A percentile compares a stretch with the other conserved stretches of the same genome.
phyloP scores from a whole-genome alignment of 345 rosid genomes.

The Moricandia moricandioides region DNA sequence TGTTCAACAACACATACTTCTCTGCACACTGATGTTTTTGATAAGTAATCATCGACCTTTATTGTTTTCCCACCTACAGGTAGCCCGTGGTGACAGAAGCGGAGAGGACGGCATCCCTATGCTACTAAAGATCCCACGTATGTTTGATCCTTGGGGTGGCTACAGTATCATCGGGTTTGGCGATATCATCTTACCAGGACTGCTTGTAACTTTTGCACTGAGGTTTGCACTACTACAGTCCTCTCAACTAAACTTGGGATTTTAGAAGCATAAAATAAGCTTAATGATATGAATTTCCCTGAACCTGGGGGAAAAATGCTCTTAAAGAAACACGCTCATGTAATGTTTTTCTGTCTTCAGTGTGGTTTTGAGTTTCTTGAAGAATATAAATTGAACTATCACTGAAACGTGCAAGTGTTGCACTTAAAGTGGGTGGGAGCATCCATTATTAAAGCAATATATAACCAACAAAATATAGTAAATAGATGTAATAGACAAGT shows the following conservation, averaged over 20 bases:
- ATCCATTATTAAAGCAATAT: not conserved
- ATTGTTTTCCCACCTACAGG: slow-evolving; percentile 45
- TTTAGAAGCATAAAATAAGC: slow-evolving; percentile 8
- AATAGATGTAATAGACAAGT: not conserved
- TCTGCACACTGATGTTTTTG: not conserved
- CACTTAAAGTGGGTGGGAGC: not conserved
- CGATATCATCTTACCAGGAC: slow-evolving; percentile 91
- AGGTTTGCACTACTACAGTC: slow-evolving; percentile 48
- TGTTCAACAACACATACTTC: not conserved
- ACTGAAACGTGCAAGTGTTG: not conserved
- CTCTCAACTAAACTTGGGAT: slow-evolving; percentile 1
- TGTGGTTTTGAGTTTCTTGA: not conserved
- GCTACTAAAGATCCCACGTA: slow-evolving; percentile 91
- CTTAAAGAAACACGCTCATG: not conserved
- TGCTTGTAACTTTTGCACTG: slow-evolving; percentile 82
- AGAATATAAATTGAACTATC: not conserved
- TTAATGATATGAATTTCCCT: not conserved
- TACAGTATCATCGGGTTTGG: slow-evolving; percentile 97
- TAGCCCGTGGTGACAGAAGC: slow-evolving; percentile 94
- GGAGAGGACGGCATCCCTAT: slow-evolving; percentile 97
- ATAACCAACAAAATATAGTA: not conserved
- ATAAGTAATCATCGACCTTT: not conserved
- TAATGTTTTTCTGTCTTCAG: not conserved
- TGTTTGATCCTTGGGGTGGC: slow-evolving; percentile 99
- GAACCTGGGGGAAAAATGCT: not conserved